Evolutionary conservation across 306 rosid species (phyloP), one percentile per base, ranked within the genome.

Genomic region (Psophocarpus tetragonolobus): DNA sequence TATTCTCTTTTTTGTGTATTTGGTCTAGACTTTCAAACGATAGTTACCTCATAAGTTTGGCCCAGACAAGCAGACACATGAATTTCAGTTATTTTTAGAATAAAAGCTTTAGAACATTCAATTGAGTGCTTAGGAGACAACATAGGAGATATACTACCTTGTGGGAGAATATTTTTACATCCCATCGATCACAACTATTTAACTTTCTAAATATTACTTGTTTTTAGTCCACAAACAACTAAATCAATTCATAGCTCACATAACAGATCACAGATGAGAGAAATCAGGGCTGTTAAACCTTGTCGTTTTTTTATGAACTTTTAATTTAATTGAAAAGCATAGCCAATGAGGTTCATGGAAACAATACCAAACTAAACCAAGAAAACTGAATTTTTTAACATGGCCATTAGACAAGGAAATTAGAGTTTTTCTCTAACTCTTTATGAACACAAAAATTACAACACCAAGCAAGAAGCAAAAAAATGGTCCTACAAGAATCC

Each of bases 391-490:
- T 41, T 53, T 44, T 62, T 17, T 38, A 74, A 42, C 62, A 70
- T 24, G 53, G 17, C 3, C 18, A 54, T 20, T 20, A 38, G 48
- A 41, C 20, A 29, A 17, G 26, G 33, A 36, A 76, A 64, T 2
- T 67, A 73, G 42, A 44, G 42, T 8, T 18, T 36, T 65, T 18
- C 4, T 38, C 20, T 3, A 78, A 68, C 68, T 78, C 82, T 65
- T 15, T 71, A 75, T 71, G 58, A 81, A 66, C 67, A 80, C 68
- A 84, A 51, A 62, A 75, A 70, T 58, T 21, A 30, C 23, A 67
- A 68, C 57, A 54, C 68, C 65, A 64, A 18, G 21, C 14, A 74
- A 6, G 68, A 21, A 45, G 32, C 42, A 44, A 67, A 21, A 23
- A 29, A 9, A 0, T 68, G 71, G 20, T 45, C 24, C 32, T 29